Conservation (phyloP, 306 rosid species). For the Medicago lupulina region DNA sequence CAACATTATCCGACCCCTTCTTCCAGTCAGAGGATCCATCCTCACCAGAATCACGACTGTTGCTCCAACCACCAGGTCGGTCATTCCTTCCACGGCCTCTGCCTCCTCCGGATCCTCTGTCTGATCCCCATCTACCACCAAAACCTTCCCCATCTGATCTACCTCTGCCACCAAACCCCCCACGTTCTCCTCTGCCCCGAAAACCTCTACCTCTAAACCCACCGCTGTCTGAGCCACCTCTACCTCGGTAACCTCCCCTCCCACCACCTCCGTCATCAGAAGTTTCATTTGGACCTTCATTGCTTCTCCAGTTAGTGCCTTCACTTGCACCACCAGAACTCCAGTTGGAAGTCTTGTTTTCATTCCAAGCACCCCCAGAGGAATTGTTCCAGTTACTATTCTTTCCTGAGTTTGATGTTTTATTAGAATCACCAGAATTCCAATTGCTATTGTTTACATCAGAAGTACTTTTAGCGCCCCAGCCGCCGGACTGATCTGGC, state of each 20-base stretch:
- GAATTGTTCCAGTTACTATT: conserved; percentile 49
- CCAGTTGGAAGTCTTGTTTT: neutral
- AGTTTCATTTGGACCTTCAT: conserved; percentile 47
- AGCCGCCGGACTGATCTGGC: conserved; percentile 55
- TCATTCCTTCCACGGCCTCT: conserved; percentile 81
- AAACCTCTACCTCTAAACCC: conserved; percentile 66
- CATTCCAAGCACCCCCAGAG: neutral
- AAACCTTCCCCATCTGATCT: conserved; percentile 58
- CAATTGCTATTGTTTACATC: conserved; percentile 29
- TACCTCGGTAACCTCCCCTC: conserved; percentile 73
- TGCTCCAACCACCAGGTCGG: conserved; percentile 62
- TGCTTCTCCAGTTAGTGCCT: conserved; percentile 46
- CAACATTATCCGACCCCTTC: conserved; percentile 45
- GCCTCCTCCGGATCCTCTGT: conserved; percentile 62
- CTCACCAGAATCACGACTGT: conserved; percentile 47
- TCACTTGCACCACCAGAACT: conserved; percentile 40
- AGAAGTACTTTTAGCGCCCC: conserved; percentile 60
- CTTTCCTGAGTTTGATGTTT: conserved; percentile 50
- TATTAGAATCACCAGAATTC: conserved; percentile 40
- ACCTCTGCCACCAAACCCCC: conserved; percentile 59
- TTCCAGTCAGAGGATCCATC: conserved; percentile 59
- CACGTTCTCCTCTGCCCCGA: conserved; percentile 54
- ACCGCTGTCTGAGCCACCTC: conserved; percentile 60
- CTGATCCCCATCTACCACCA: conserved; percentile 58
- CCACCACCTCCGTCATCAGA: conserved; percentile 53